phyloP scores from a whole-genome alignment of 805 yeast species.

The Candida mattraensis region DNA sequence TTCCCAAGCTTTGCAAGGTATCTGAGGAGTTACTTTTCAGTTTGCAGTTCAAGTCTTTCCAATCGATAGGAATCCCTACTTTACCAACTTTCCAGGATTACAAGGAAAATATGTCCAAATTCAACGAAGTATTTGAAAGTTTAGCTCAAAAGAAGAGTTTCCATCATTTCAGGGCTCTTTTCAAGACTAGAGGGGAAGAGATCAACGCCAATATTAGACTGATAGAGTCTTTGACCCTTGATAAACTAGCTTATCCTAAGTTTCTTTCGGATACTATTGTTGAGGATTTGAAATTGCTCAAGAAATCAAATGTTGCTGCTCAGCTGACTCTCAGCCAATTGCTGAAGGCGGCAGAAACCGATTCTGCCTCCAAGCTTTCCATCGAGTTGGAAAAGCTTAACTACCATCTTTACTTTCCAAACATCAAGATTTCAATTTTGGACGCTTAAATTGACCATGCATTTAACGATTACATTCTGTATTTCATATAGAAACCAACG shows the following conservation, averaged over 20 bases:
- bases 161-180: slow-evolving; percentile 13
- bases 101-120: slow-evolving; percentile 16
- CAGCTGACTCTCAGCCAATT: slow-evolving; percentile 20
- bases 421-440: slow-evolving; percentile 23
- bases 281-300: slow-evolving; percentile 16
- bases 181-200: slow-evolving; percentile 21
- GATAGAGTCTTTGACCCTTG: slow-evolving; percentile 10
- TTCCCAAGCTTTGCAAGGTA: slow-evolving; percentile 31
- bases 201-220: slow-evolving; percentile 7
- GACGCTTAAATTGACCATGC: neutral
- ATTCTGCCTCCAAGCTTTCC: slow-evolving; percentile 7
- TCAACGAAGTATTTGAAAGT: slow-evolving; percentile 14
- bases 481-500: neutral
- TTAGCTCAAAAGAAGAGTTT: slow-evolving; percentile 14
- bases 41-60: slow-evolving; percentile 75
- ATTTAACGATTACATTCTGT: neutral
- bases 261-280: slow-evolving; percentile 8
- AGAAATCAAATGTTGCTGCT: slow-evolving; percentile 34
- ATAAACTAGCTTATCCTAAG: slow-evolving; percentile 9
- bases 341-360: slow-evolving; percentile 15
- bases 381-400: slow-evolving; percentile 33
- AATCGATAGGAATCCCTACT: slow-evolving; percentile 76
- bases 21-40: slow-evolving; percentile 42
- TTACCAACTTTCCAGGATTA: slow-evolving; percentile 51
- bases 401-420: slow-evolving; percentile 50